Conservation (phyloP, 129 eudicot genomes). For the Flaveria linearis region DNA sequence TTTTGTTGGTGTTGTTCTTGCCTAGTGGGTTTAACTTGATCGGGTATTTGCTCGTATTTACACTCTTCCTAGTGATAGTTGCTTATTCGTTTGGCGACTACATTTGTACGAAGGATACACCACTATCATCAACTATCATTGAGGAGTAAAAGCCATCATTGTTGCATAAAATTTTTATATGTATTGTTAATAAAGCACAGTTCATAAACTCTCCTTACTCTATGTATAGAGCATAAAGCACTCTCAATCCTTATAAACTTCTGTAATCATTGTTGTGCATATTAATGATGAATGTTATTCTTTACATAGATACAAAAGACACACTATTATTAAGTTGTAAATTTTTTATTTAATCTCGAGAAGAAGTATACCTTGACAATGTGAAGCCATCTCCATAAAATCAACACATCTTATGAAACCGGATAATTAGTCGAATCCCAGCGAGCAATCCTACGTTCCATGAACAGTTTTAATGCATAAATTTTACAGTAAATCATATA, state of each 20-base stretch:
- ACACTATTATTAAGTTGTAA: too few relatives aligned
- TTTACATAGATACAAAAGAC: too few relatives aligned
- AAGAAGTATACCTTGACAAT: too few relatives aligned
- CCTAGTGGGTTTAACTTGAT: background rate
- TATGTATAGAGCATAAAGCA: background rate
- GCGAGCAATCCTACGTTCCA: too few relatives aligned
- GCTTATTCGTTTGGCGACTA: background rate
- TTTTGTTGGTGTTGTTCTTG: slow-evolving; percentile 22
- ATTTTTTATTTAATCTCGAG: too few relatives aligned
- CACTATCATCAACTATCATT: background rate
- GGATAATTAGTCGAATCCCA: too few relatives aligned
- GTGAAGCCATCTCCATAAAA: too few relatives aligned
- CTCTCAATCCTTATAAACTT: background rate
- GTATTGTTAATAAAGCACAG: background rate
- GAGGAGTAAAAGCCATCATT: background rate
- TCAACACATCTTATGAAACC: too few relatives aligned
- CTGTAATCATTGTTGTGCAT: background rate
- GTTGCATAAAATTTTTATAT: background rate
- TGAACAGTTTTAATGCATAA: too few relatives aligned
- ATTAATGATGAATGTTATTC: too few relatives aligned
- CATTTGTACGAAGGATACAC: background rate
- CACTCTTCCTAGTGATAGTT: slow-evolving; percentile 14
- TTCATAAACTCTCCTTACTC: background rate
- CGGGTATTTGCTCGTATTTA: background rate
- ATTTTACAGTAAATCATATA: too few relatives aligned